Percentiles rank a stretch among this genome's conserved stretches.
phyloP scores from a whole-genome alignment of 257 asterid species.

The Primulina eburnea region DNA sequence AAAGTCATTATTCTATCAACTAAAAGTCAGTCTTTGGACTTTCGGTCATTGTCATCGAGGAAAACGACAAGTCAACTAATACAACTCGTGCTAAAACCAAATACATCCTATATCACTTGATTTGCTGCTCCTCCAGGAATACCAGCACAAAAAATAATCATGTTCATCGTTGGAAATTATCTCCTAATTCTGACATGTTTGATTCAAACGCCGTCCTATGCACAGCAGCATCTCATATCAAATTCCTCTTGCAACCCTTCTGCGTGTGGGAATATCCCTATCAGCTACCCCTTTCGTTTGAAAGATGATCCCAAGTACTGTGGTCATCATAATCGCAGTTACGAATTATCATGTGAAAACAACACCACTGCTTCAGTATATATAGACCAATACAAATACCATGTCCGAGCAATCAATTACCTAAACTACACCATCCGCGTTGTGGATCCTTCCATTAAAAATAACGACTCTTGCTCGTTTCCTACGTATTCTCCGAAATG shows the following conservation, averaged over 20 bases:
- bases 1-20: no score
- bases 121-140: no score
- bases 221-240: neutral
- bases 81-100: no score
- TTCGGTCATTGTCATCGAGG: no score
- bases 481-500: neutral
- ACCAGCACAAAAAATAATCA: no score
- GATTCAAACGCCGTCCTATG: slow-evolving; percentile 7
- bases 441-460: slow-evolving; percentile 26
- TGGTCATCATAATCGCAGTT: slow-evolving; percentile 27
- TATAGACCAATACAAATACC: slow-evolving; percentile 21
- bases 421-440: slow-evolving; percentile 26
- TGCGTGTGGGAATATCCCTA: slow-evolving; percentile 36
- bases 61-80: no score
- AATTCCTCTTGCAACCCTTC: no score
- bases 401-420: slow-evolving; percentile 33
- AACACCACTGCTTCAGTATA: slow-evolving; percentile 18
- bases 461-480: slow-evolving; percentile 16
- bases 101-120: no score
- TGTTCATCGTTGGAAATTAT: no score
- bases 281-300: slow-evolving; percentile 43
- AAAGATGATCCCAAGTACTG: slow-evolving; percentile 39
- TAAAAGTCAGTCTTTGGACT: no score
- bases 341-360: slow-evolving; percentile 33
- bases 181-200: no score